phyloP scores from a whole-genome alignment of 441 rosid species.

The Erysimum pusillum region DNA sequence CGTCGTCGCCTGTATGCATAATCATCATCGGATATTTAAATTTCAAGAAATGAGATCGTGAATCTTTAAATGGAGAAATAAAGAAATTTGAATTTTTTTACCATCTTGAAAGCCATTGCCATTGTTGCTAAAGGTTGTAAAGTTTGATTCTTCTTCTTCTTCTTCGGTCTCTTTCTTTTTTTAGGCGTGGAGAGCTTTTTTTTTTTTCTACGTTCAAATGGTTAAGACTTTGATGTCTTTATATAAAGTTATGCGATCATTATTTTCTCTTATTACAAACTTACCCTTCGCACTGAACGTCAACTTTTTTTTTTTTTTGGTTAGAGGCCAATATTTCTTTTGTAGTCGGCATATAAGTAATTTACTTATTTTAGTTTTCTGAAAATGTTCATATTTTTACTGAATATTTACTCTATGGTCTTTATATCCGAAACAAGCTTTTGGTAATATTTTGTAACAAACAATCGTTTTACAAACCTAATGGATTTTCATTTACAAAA shows the following conservation, averaged over 20 bases:
- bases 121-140: conserved; percentile 51
- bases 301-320: neutral
- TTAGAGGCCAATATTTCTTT: neutral
- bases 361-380: too few relatives aligned
- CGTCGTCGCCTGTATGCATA: conserved; percentile 68
- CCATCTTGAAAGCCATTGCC: conserved; percentile 99
- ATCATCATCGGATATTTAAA: neutral
- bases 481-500: too few relatives aligned
- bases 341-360: too few relatives aligned
- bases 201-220: conserved; percentile 11
- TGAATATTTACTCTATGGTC: too few relatives aligned
- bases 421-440: too few relatives aligned
- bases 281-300: conserved; percentile 19
- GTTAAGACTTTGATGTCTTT: conserved; percentile 40
- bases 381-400: too few relatives aligned
- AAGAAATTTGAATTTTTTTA: too few relatives aligned
- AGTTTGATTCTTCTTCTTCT: conserved; percentile 18
- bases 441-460: too few relatives aligned
- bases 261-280: conserved; percentile 19
- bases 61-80: too few relatives aligned
- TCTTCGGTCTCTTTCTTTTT: conserved; percentile 19
- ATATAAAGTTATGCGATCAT: conserved; percentile 41
- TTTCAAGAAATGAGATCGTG: neutral
- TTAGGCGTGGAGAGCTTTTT: conserved; percentile 15
- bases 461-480: too few relatives aligned